Evolutionary conservation across 441 rosid genomes (phyloP), one percentile per base, ranked within the genome.

Genomic region (Jatropha podagrica): DNA sequence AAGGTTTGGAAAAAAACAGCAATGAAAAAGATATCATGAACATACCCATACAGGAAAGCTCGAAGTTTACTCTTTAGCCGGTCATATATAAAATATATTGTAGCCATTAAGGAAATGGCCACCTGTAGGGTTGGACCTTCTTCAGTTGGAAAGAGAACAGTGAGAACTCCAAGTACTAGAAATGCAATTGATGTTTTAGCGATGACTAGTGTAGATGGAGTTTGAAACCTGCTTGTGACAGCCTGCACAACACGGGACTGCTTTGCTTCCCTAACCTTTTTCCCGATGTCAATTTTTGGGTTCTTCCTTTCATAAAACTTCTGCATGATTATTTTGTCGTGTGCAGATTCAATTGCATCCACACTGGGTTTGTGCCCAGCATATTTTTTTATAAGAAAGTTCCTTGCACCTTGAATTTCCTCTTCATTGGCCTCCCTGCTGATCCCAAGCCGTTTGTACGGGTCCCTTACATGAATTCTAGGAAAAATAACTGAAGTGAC

Each of bases 51-150:
- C 61, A 96, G 87, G 23, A 86, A 81, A 75, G 98, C 88, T 80
- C 90, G 87, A 73, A 91, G 38, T 78, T 86, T 92, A 84, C 86
- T 87, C 85, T 90, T 87, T 78, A 90, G 89, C 79, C 96, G 88
- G 65, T 91, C 91, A 82, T 94, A 76, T 69, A 92, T 82, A 82
- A 92, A 94, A 84, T 91, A 96, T 68, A 88, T 81, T 42, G 98
- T 88, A 71, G 97, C 92, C 70, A 92, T 75, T 51, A 90, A 78
- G 65, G 98, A 96, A 77, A 94, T 48, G 71, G 86, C 86, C 71
- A 94, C 99, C 81, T 96, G 99, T 71, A 94, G 84, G 26, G 99
- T 92, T 7, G 98, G 99, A 79, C 98, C 98, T 80, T 96, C 99
- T 85, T 96, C 99, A 7, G 99, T 96, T 48, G 99, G 99, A 81